A percentile compares a stretch with the other conserved stretches of the same genome.
Evolutionary conservation across 306 rosid species (phyloP).

Genomic region (Myrica gale): DNA sequence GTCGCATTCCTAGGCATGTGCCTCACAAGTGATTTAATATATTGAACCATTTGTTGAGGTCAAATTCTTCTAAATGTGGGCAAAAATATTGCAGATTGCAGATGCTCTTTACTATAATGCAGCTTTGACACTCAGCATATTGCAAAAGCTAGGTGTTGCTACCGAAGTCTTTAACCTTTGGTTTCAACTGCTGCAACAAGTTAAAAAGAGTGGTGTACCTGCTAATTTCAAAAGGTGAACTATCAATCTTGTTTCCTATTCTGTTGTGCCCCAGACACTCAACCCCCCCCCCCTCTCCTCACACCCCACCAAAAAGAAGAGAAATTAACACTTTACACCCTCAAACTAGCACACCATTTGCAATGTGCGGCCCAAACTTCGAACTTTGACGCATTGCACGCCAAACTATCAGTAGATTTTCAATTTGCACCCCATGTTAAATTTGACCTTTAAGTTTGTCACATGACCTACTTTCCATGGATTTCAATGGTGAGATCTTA

Average conservation of each 20-base stretch:
- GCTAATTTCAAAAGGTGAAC: conserved; percentile 74
- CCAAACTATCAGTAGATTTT: too few relatives aligned
- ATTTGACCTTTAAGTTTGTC: too few relatives aligned
- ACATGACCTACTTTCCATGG: too few relatives aligned
- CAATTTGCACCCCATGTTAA: too few relatives aligned
- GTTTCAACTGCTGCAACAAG: conserved; percentile 88
- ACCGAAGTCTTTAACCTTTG: conserved; percentile 81
- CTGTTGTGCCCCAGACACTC: neutral
- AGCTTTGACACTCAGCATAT: conserved; percentile 62
- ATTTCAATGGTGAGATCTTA: too few relatives aligned
- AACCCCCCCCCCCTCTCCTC: neutral
- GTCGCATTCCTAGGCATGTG: conserved; percentile 11
- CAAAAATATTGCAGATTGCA: conserved; percentile 56
- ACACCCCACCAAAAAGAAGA: too few relatives aligned
- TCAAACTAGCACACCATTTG: too few relatives aligned
- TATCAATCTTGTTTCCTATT: conserved; percentile 1
- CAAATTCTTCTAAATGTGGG: conserved; percentile 17
- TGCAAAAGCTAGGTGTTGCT: conserved; percentile 79
- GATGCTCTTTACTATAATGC: conserved; percentile 93
- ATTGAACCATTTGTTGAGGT: conserved; percentile 3
- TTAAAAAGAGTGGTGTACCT: conserved; percentile 70
- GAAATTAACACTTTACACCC: too few relatives aligned
- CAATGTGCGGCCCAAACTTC: too few relatives aligned
- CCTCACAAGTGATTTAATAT: conserved; percentile 12
- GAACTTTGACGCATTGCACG: too few relatives aligned